These are phyloP conservation scores for Chaetomium olivaceum DNA, from an alignment of 2,329 filamentous ascomycete genomes.

Conservation along the genomic window DNA sequence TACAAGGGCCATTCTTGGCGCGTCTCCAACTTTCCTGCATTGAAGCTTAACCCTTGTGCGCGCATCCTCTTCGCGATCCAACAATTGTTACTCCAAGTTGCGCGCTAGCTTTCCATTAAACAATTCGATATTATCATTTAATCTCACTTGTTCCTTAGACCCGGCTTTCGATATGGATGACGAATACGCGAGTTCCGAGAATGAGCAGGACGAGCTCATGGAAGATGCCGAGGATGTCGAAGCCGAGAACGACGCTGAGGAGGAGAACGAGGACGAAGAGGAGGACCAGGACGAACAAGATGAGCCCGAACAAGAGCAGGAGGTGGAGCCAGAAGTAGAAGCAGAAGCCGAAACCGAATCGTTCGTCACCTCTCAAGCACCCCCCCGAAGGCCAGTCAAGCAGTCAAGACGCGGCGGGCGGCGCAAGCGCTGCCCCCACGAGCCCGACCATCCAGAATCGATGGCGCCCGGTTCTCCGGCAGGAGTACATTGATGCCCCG, in stretches of 20 bases:
- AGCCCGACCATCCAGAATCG: conserved; percentile 38
- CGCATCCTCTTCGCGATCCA: not conserved
- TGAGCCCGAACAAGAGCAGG: conserved; percentile 33
- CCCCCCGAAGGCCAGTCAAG: conserved; percentile 16
- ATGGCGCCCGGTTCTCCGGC: conserved; percentile 64
- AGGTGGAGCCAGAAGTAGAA: conserved; percentile 25
- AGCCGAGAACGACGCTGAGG: conserved; percentile 44
- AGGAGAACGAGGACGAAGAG: conserved; percentile 49
- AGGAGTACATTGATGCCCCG: conserved; percentile 75
- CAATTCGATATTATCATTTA: not conserved
- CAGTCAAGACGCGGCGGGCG: conserved; percentile 19
- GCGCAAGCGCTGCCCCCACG: conserved; percentile 38
- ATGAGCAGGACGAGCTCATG: conserved; percentile 61
- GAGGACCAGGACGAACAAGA: conserved; percentile 39
- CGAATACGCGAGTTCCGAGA: conserved; percentile 47
- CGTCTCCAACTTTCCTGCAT: not conserved
- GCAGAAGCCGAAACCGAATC: conserved; percentile 41
- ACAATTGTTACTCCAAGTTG: not conserved
- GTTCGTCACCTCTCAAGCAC: conserved; percentile 40
- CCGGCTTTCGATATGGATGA: conserved; percentile 34
- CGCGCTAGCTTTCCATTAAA: not conserved
- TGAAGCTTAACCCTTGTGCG: not conserved
- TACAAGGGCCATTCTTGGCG: not conserved
- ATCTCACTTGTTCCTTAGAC: not conserved
- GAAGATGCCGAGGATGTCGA: conserved; percentile 46